phyloP scores from a whole-genome alignment of 2,329 filamentous ascomycete species.

The Colletotrichum simmondsii region DNA sequence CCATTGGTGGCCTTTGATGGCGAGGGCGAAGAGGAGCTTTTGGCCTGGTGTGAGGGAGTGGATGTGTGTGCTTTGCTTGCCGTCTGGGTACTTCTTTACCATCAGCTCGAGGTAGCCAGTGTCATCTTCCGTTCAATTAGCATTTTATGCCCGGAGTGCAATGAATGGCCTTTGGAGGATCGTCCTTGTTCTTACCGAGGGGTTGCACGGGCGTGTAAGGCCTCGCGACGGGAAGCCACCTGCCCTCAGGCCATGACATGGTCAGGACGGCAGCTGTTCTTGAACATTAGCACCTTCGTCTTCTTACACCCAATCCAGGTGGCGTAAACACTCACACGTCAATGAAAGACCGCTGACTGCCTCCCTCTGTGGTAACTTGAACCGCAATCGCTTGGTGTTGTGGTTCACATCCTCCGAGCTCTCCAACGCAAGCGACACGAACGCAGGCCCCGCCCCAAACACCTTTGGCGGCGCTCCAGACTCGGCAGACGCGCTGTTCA shows the following conservation, averaged over 20 bases:
- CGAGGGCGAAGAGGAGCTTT: slow-evolving; percentile 65
- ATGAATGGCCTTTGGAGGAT: not conserved
- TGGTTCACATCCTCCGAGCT: slow-evolving; percentile 85
- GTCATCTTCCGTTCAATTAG: slow-evolving; percentile 52
- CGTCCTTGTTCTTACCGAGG: slow-evolving; percentile 48
- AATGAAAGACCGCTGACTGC: slow-evolving; percentile 85
- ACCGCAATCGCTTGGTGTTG: slow-evolving; percentile 94
- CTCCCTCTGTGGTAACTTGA: slow-evolving; percentile 85
- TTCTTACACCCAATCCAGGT: slow-evolving; percentile 74
- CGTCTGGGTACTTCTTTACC: slow-evolving; percentile 75
- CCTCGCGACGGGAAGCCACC: slow-evolving; percentile 68
- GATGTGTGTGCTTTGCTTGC: slow-evolving; percentile 73
- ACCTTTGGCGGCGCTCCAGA: slow-evolving; percentile 31
- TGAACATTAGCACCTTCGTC: slow-evolving; percentile 71
- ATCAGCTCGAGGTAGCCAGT: slow-evolving; percentile 71
- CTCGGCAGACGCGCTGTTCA: slow-evolving; percentile 34
- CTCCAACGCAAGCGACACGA: slow-evolving; percentile 82
- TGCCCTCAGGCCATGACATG: slow-evolving; percentile 64
- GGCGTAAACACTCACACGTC: slow-evolving; percentile 87
- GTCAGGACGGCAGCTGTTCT: slow-evolving; percentile 33
- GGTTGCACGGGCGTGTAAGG: slow-evolving; percentile 75
- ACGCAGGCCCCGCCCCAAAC: slow-evolving; percentile 57
- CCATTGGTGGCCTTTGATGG: slow-evolving; percentile 66
- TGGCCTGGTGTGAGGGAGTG: slow-evolving; percentile 73
- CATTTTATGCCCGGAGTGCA: not conserved